Conservation (phyloP, 306 rosid genomes). For the Cicer arietinum region DNA sequence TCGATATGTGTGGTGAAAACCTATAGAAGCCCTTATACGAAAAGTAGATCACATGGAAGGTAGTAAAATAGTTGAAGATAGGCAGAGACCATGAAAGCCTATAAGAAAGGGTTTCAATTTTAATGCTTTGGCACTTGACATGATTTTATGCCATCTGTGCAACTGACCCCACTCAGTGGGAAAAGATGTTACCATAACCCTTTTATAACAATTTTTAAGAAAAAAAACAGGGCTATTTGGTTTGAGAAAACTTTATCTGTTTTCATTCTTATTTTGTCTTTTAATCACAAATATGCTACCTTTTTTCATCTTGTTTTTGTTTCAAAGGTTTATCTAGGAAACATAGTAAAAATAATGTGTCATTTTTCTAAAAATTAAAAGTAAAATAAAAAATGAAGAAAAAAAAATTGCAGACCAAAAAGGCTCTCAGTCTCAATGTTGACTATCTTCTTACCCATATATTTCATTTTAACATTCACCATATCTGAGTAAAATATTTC, state of each 20-base stretch:
- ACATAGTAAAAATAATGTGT: background rate
- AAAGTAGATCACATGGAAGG: background rate
- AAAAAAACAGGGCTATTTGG: background rate
- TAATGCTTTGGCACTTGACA: conserved; percentile 6
- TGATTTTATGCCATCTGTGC: conserved; percentile 4
- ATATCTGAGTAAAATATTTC: background rate
- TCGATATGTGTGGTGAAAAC: too few species aligned
- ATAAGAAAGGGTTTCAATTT: background rate
- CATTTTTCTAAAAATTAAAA: background rate
- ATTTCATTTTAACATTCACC: conserved; percentile 21
- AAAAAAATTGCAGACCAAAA: background rate
- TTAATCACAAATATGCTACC: background rate
- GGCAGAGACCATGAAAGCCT: background rate
- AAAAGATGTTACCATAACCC: conserved; percentile 15
- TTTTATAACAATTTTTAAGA: background rate
- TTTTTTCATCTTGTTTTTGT: background rate
- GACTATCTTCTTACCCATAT: conserved; percentile 24
- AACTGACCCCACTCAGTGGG: background rate
- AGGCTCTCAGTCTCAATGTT: background rate
- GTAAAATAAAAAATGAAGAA: background rate
- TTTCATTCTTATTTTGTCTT: conserved; percentile 24
- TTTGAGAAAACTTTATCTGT: background rate
- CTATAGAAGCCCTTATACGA: too few species aligned
- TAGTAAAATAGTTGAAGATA: background rate
- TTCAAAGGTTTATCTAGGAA: background rate